Evolutionary conservation across 306 rosid species (phyloP), one percentile per base, ranked within the genome.

Genomic region (Purshia tridentata): DNA sequence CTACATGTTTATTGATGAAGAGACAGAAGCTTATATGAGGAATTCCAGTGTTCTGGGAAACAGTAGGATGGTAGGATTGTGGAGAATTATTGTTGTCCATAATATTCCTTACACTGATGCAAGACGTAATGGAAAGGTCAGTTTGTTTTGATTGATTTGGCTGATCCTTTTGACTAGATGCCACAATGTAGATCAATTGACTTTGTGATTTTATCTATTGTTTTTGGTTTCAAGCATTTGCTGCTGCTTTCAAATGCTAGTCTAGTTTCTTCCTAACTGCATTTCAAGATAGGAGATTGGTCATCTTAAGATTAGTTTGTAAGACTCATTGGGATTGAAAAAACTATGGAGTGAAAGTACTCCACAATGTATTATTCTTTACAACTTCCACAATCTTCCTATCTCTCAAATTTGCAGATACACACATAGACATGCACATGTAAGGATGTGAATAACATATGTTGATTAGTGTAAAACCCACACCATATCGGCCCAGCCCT

Each of bases 71-170:
- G 85, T 94, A 73, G 98, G 98, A 69, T 65, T 91, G 80, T 94
- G 98, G 97, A 94, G 91, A 86, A 86, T 91, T 83, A 84, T 94
- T 62, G 91, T 94, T 16, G 90, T 89, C 58, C 96, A 10, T 76
- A 91, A 89, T 47, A 48, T 91, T 75, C 97, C 98, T 41, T 91
- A 89, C 73, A 74, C 86, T 72, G 98, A 94, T 84, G 71, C 95
- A 59, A 85, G 98, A 75, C 98, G 98, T 64, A 94, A 94, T 54
- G 98, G 97, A 85, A 94, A 94, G 98, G 98, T 94, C 70, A 72
- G 79, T 75, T 73, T 75, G 37, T 54, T 67, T 55, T 48, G 7
- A 13, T 72, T 69, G 60, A 51, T 58, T 50, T 71, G 49, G 64
- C 69, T 72, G 59, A 46, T 51, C 42, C 37, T 39, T 50, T 72